Conservation (phyloP, 2,329 filamentous ascomycete genomes). For the Apiospora arundinis region DNA sequence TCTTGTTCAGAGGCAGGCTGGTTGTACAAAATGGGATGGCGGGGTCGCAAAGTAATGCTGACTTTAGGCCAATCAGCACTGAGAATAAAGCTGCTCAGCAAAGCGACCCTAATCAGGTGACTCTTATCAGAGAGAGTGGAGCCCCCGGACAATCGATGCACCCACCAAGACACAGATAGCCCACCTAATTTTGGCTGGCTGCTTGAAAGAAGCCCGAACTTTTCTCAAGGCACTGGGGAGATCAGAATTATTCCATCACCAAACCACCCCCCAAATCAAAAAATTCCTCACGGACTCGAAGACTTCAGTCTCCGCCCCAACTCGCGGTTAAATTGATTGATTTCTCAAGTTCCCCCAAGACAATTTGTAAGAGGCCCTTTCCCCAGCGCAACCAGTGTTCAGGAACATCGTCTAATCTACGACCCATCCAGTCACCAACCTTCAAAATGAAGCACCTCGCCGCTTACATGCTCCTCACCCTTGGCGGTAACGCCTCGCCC, state of each 20-base stretch:
- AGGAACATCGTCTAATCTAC: constrained; percentile 28
- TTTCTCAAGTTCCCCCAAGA: constrained; percentile 75
- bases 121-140: constrained; percentile 15
- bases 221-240: constrained; percentile 19
- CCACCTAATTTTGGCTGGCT: constrained; percentile 15
- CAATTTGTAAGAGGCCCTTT: background rate
- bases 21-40: background rate
- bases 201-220: constrained; percentile 20
- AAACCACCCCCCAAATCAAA: constrained; percentile 20
- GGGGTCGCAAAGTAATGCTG: background rate
- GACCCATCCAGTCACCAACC: constrained; percentile 34
- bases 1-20: background rate
- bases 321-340: constrained; percentile 99
- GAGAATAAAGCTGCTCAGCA: background rate
- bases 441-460: constrained; percentile 99
- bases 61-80: background rate
- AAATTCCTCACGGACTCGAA: constrained; percentile 75
- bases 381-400: background rate
- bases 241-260: constrained; percentile 19
- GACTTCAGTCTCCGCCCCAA: constrained; percentile 98
- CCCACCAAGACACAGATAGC: constrained; percentile 16
- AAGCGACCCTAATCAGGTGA: constrained; percentile 26
- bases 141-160: constrained; percentile 12
- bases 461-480: constrained; percentile 95
- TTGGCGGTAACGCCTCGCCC: constrained; percentile 90